phyloP scores from a whole-genome alignment of 176 grass and related monocot species.

The Guadua angustifolia region DNA sequence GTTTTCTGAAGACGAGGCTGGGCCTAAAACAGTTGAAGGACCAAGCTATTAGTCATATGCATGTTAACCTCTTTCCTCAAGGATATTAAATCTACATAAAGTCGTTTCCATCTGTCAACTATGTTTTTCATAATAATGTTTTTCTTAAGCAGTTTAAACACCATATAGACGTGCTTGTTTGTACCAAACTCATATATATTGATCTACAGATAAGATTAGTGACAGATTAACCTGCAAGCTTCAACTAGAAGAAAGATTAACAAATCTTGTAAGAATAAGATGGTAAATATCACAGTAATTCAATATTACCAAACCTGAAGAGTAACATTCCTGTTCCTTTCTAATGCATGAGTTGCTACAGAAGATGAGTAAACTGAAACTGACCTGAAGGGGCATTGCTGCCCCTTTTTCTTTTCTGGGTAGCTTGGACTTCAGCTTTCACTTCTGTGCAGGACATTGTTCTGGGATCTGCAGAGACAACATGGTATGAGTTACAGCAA shows the following conservation, averaged over 20 bases:
- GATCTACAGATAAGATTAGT: slow-evolving; percentile 9
- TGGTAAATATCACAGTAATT: slow-evolving; percentile 22
- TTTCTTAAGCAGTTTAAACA: background rate
- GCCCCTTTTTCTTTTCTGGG: slow-evolving; percentile 59
- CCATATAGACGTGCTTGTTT: background rate
- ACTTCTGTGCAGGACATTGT: slow-evolving; percentile 35
- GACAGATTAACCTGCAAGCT: background rate
- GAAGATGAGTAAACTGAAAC: slow-evolving; percentile 30
- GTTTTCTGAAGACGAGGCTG: slow-evolving; percentile 46
- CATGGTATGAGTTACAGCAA: slow-evolving; percentile 7
- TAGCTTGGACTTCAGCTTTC: slow-evolving; percentile 57
- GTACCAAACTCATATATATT: slow-evolving; percentile 1
- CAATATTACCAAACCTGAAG: slow-evolving; percentile 16
- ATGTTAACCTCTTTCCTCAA: slow-evolving; percentile 14
- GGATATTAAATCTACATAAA: slow-evolving; percentile 23
- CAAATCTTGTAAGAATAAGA: slow-evolving; percentile 19
- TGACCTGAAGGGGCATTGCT: slow-evolving; percentile 45
- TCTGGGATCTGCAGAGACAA: slow-evolving; percentile 46
- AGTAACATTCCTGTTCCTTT: background rate
- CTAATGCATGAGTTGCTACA: background rate
- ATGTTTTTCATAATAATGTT: slow-evolving; percentile 11
- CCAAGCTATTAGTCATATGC: slow-evolving; percentile 36
- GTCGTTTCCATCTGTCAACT: slow-evolving; percentile 1
- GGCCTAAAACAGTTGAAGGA: slow-evolving; percentile 47
- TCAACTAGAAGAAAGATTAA: slow-evolving; percentile 27